Evolutionary conservation across 352 stramenopile species (phyloP), one percentile per base, ranked within the genome.

Genomic region (Pythium pectinolyticum): DNA sequence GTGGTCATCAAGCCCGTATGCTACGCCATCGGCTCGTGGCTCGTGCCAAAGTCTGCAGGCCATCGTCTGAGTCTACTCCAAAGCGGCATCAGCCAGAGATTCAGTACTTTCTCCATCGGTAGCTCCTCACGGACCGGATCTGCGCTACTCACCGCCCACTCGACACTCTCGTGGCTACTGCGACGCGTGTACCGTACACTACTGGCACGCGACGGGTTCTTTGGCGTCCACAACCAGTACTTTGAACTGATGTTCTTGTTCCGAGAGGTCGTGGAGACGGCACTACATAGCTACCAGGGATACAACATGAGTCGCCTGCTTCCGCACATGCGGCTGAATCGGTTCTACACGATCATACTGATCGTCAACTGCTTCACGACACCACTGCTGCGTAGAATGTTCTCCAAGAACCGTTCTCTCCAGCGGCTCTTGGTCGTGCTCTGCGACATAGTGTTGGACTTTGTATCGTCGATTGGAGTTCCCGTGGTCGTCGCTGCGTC

Each of bases 401-500:
- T n/a, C n/a, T n/a, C n/a, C n/a, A n/a, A n/a, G n/a, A n/a, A n/a
- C n/a, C n/a, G n/a, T n/a, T n/a, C n/a, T n/a, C 61, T 61, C 3
- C 49, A 49, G 30, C 67, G 57, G 6, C 41, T 70, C 14, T 20
- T 70, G 17, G 59, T 37, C 17, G 34, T 67, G n/a, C 20, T 68
- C 2, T 57, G 51, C 19, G 67, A 74, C 32, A 54, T 68, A 19
- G 5, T 53, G 14, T 19, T 74, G n/a, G 67, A 74, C 24, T 67
- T 71, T 31, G 39, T 57, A 1, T 50, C 64, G 20, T 55, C 53
- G 24, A 39, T 75, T n/a, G 58, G 24, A 5, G 50, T 75, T 1
- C 64, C 69, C 1, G 46, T 47, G 25, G 24, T 35, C 3, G 35
- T 77, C 6, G 48, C 46, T 12, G 20, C 69, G 7, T 32, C 31